Evolutionary conservation across 2,329 filamentous ascomycete species (phyloP), one percentile per base, ranked within the genome.

Genomic region (Penicillium frequentans): DNA sequence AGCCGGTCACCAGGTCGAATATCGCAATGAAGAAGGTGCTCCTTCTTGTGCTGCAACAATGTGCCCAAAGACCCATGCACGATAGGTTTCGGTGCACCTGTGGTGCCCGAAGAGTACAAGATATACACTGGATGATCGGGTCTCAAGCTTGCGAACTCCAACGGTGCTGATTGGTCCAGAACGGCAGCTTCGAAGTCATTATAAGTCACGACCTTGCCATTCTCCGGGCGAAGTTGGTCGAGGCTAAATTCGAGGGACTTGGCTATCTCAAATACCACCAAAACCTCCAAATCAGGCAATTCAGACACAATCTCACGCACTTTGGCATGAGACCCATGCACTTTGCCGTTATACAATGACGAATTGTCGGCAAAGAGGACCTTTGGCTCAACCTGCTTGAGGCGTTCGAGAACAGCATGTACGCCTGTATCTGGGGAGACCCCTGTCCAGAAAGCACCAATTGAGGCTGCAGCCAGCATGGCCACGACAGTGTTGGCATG

Each of bases 1-100:
- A 97, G 82, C 21, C 88, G 84, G 43, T 92, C 90, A 2, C 81
- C 79, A 0, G 88, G 83, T 9, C 83, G 81, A 61, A 99, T 86
- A 23, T 92, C 91, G 72, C 90, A 90, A 71, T 98, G 93, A 3
- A 98, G 81, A 47, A 89, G 83, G 70, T 96, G 93, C 72, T 98
- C 95, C 73, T 99, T 99, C 77, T 98, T 98, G 79, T 98, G 95
- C 73, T 98, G 93, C 50, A 98, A 83, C 7, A 99, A 79, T 0
- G 93, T 97, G 7, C 95, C 95, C 13, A 95, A 83, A 0, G 91
- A 88, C 0, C 91, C 93, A 73, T 99, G 95, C 1, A 97, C 89
- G 63, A 99, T 98, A 63, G 93, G 93, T 74, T 98, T 98, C 7
- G 95, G 93, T 19, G 85, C 77, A 2, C 86, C 86, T 0, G 95